phyloP scores from a whole-genome alignment of 306 rosid species.

The Vachellia collinsii region DNA sequence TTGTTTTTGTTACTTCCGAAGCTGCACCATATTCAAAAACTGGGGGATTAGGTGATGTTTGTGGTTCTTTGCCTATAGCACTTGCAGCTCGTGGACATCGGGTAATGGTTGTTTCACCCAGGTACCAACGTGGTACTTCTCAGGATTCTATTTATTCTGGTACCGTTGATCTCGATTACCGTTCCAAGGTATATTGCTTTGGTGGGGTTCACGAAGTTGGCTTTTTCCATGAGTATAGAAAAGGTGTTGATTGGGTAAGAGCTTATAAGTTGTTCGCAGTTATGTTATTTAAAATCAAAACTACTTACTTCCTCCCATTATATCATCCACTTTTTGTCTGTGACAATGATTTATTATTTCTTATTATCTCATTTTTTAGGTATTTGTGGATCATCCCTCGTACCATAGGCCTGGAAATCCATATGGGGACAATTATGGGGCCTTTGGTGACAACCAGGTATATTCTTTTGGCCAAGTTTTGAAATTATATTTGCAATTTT shows the following conservation, averaged over 20 bases:
- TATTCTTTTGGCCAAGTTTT: conserved; percentile 19
- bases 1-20: conserved; percentile 80
- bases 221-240: conserved; percentile 72
- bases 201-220: conserved; percentile 73
- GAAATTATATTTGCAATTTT: conserved; percentile 27
- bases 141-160: conserved; percentile 54
- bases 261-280: conserved; percentile 6
- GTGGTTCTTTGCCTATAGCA: conserved; percentile 88
- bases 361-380: conserved; percentile 49
- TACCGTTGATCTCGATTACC: conserved; percentile 47
- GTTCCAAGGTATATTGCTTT: conserved; percentile 53
- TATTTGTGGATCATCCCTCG: conserved; percentile 83
- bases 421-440: conserved; percentile 74
- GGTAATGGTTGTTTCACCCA: conserved; percentile 89
- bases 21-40: conserved; percentile 92
- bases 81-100: conserved; percentile 83
- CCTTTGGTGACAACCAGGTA: conserved; percentile 90
- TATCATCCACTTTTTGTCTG: conserved; percentile 16
- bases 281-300: conserved; percentile 11
- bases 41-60: conserved; percentile 92
- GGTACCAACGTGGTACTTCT: conserved; percentile 64
- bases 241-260: conserved; percentile 90
- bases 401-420: conserved; percentile 86
- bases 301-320: conserved; percentile 3
- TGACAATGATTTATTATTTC: conserved; percentile 25